Evolutionary conservation across 805 yeast genomes (phyloP).

Genomic region (Jamesozyma rosinii): DNA sequence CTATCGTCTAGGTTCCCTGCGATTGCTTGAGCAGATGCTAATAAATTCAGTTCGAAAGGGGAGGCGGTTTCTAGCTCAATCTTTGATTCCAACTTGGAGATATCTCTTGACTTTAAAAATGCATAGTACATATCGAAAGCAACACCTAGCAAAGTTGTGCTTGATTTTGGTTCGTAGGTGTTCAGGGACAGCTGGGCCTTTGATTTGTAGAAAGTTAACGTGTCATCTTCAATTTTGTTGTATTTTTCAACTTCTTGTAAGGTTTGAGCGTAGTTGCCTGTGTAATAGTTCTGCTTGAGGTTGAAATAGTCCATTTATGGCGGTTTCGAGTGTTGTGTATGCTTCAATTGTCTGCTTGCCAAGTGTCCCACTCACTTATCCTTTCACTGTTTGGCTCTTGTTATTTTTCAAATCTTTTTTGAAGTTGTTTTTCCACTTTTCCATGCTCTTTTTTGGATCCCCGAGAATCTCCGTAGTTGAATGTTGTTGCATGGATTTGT

Average conservation of each 20-base stretch:
- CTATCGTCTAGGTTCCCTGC: slow-evolving; percentile 27
- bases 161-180: slow-evolving; percentile 12
- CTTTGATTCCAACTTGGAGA: slow-evolving; percentile 9
- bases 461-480: too few relatives aligned
- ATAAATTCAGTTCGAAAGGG: slow-evolving; percentile 18
- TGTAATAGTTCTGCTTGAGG: slow-evolving; percentile 50
- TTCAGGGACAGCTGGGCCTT: slow-evolving; percentile 29
- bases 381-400: background rate
- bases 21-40: slow-evolving; percentile 25
- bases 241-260: slow-evolving; percentile 32
- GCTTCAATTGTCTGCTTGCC: background rate
- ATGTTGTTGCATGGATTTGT: too few relatives aligned
- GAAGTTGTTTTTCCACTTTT: background rate
- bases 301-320: slow-evolving; percentile 38
- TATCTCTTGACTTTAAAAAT: slow-evolving; percentile 17
- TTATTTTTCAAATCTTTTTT: background rate
- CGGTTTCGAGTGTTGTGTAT: background rate
- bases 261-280: slow-evolving; percentile 46
- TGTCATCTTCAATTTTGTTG: slow-evolving; percentile 27
- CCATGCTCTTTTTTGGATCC: too few relatives aligned
- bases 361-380: too few relatives aligned
- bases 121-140: slow-evolving; percentile 24
- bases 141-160: slow-evolving; percentile 20
- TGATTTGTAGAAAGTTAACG: slow-evolving; percentile 28
- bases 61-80: slow-evolving; percentile 7